A percentile compares a stretch with the other conserved stretches of the same genome.
Conservation (phyloP, 805 yeast species). For the Vanderwaltozyma polyspora region DNA sequence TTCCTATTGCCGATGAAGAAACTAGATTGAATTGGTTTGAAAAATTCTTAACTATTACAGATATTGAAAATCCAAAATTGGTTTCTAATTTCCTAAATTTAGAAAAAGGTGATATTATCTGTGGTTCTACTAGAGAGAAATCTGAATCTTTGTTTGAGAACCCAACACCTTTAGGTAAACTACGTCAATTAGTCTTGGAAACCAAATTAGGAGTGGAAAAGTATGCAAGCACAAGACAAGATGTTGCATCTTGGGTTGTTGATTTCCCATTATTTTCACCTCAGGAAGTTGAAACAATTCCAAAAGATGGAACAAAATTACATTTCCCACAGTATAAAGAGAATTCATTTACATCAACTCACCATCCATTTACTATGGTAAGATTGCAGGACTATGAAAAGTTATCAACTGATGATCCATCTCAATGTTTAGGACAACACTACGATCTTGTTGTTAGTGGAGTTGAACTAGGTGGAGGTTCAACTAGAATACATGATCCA, state of each 20-base stretch:
- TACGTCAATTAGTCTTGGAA: slow-evolving; percentile 63
- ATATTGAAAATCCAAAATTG: slow-evolving; percentile 23
- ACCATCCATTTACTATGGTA: slow-evolving; percentile 97
- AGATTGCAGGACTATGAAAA: slow-evolving; percentile 53
- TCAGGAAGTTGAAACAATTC: slow-evolving; percentile 28
- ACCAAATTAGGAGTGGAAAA: slow-evolving; percentile 32
- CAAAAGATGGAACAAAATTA: slow-evolving; percentile 8
- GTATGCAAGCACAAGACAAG: slow-evolving; percentile 11
- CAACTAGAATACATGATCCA: slow-evolving; percentile 86
- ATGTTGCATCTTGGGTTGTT: slow-evolving; percentile 73
- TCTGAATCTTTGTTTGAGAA: slow-evolving; percentile 65
- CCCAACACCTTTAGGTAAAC: slow-evolving; percentile 87
- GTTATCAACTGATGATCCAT: slow-evolving; percentile 41
- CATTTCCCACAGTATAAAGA: slow-evolving; percentile 55
- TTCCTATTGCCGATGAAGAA: slow-evolving; percentile 36
- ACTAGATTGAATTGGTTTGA: slow-evolving; percentile 36
- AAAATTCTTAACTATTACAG: slow-evolving; percentile 23
- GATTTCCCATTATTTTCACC: slow-evolving; percentile 91
- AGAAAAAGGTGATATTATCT: slow-evolving; percentile 60
- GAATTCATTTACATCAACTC: slow-evolving; percentile 53
- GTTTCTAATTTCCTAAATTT: slow-evolving; percentile 32
- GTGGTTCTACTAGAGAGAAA: slow-evolving; percentile 56
- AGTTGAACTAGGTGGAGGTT: slow-evolving; percentile 94
- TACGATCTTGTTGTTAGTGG: slow-evolving; percentile 92
- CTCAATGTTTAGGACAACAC: slow-evolving; percentile 74